A percentile compares a stretch with the other conserved stretches of the same genome.
Conservation (phyloP, 768 basidiomycete genomes). For the Dendrothele bispora region DNA sequence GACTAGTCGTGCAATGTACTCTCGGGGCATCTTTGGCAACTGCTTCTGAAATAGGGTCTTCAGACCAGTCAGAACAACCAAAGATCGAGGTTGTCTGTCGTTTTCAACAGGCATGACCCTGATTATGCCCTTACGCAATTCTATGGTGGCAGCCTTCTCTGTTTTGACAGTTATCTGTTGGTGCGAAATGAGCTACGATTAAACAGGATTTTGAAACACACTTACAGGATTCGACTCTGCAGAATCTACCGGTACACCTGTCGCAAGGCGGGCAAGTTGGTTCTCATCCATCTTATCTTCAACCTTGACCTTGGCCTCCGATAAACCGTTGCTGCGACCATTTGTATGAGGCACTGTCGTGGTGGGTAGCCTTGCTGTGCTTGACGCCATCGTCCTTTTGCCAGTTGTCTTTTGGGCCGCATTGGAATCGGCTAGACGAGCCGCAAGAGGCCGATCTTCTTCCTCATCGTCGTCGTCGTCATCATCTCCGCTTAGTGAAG, state of each 20-base stretch:
- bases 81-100: conserved; percentile 70
- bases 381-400: conserved; percentile 48
- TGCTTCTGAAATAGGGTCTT: conserved; percentile 98
- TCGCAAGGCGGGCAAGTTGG: conserved; percentile 74
- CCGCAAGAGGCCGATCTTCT: conserved; percentile 57
- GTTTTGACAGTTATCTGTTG: conserved; percentile 52
- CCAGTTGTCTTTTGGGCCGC: conserved; percentile 21
- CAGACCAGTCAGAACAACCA: conserved; percentile 88
- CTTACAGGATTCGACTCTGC: conserved; percentile 47
- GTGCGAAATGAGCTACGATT: conserved; percentile 7
- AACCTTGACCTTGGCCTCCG: conserved; percentile 58
- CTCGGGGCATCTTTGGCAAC: conserved; percentile 97
- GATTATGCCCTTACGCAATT: conserved; percentile 82
- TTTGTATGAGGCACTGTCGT: conserved; percentile 29
- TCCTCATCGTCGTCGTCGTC: conserved; percentile 55
- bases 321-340: conserved; percentile 49
- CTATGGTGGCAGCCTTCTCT: conserved; percentile 79
- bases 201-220: conserved; percentile 5
- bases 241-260: conserved; percentile 78
- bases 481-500: conserved; percentile 55
- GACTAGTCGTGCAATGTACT: conserved; percentile 95
- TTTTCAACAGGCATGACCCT: conserved; percentile 84
- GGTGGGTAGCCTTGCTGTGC: not conserved
- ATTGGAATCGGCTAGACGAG: conserved; percentile 34
- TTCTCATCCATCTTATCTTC: conserved; percentile 82